Percentiles rank a stretch among this genome's conserved stretches.
Conservation (phyloP, 129 eudicot species). For the Flaveria linearis region DNA sequence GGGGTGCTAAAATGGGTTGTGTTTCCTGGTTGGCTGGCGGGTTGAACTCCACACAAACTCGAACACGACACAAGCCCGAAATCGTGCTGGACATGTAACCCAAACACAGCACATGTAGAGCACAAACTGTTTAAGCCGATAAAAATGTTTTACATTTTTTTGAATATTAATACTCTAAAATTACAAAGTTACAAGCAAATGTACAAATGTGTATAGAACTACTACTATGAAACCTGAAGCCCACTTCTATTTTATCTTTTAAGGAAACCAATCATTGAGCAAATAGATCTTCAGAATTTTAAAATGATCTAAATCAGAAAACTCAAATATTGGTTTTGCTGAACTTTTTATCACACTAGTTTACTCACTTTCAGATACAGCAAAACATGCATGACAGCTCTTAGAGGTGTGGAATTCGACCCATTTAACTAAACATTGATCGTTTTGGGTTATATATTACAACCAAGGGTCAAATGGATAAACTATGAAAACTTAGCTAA, state of each 20-base stretch:
- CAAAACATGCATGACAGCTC: neutral
- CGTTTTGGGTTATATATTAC: neutral
- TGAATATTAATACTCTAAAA: neutral
- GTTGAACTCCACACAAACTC: neutral
- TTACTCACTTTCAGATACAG: neutral
- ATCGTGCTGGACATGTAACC: neutral
- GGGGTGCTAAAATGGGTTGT: neutral
- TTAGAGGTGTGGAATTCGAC: neutral
- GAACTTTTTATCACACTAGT: neutral
- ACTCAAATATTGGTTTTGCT: neutral
- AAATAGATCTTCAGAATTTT: neutral
- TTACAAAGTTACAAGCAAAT: neutral
- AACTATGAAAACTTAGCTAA: too few relatives aligned
- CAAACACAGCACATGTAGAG: neutral
- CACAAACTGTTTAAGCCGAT: neutral
- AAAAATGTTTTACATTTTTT: neutral
- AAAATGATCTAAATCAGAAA: neutral
- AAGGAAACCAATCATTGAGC: neutral
- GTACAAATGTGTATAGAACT: neutral
- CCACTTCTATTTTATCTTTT: neutral
- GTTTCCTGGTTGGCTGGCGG: neutral
- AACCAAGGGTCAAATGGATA: neutral
- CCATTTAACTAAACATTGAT: neutral
- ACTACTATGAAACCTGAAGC: neutral
- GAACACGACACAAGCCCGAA: neutral